phyloP scores from a whole-genome alignment of 306 rosid genomes.

The Aeschynomene evenia region DNA sequence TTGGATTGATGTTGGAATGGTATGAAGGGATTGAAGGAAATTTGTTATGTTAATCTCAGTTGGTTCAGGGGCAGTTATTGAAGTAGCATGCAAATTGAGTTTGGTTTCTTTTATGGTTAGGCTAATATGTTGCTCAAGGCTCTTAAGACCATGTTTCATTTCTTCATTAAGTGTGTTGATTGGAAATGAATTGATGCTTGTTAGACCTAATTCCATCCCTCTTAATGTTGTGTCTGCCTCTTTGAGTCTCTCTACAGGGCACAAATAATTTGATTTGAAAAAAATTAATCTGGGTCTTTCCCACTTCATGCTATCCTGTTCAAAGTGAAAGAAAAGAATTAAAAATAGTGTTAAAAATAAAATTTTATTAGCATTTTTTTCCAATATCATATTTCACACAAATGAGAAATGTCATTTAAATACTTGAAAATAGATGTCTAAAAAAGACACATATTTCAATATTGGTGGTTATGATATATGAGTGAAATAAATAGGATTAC shows the following conservation, averaged over 20 bases:
- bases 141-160: constrained; percentile 37
- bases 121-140: constrained; percentile 33
- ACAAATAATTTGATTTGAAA: constrained; percentile 3
- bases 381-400: too few species aligned
- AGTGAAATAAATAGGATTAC: too few species aligned
- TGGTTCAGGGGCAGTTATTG: constrained; percentile 50
- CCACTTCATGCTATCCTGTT: constrained; percentile 60
- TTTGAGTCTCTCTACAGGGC: constrained; percentile 34
- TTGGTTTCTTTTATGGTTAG: constrained; percentile 21
- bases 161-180: constrained; percentile 25
- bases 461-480: too few species aligned
- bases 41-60: constrained; percentile 15
- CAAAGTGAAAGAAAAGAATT: not conserved
- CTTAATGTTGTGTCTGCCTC: constrained; percentile 38
- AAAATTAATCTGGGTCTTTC: constrained; percentile 42
- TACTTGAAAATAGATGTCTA: too few species aligned
- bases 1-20: constrained; percentile 37
- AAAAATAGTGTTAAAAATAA: not conserved
- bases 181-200: constrained; percentile 43
- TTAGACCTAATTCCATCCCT: constrained; percentile 68
- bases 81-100: constrained; percentile 9
- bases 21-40: constrained; percentile 41
- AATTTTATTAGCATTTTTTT: too few species aligned
- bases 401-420: too few species aligned
- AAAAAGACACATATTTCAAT: too few species aligned